Evolutionary conservation across 2,329 filamentous ascomycete species (phyloP).

Genomic region (Trichoderma sp.): DNA sequence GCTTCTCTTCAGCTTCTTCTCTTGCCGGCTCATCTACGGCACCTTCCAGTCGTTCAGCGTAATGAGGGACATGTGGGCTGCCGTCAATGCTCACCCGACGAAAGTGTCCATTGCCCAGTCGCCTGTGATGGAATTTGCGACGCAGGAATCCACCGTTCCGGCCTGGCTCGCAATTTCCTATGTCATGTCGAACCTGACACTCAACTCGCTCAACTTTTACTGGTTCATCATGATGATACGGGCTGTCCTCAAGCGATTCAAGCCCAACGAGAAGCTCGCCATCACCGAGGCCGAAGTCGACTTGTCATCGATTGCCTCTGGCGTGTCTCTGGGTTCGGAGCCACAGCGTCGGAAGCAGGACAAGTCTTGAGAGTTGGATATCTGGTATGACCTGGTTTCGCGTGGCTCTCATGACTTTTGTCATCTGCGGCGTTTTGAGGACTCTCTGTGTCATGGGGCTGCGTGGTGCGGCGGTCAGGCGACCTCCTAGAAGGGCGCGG

Average conservation of each 20-base stretch:
- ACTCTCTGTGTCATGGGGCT: not conserved
- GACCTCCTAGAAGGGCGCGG: slow-evolving; percentile 6
- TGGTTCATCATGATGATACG: slow-evolving; percentile 89
- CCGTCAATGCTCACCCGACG: slow-evolving; percentile 46
- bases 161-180: slow-evolving; percentile 71
- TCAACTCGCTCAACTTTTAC: slow-evolving; percentile 78
- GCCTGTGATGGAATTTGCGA: slow-evolving; percentile 49
- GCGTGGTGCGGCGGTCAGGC: slow-evolving; percentile 6
- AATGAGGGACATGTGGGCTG: slow-evolving; percentile 69
- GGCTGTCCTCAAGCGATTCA: slow-evolving; percentile 75
- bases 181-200: slow-evolving; percentile 67
- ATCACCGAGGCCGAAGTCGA: slow-evolving; percentile 38
- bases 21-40: slow-evolving; percentile 75
- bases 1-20: slow-evolving; percentile 74
- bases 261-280: slow-evolving; percentile 45
- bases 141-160: slow-evolving; percentile 57
- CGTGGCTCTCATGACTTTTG: slow-evolving; percentile 8
- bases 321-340: slow-evolving; percentile 30
- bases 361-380: slow-evolving; percentile 9
- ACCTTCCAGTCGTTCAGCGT: slow-evolving; percentile 70
- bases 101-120: slow-evolving; percentile 31
- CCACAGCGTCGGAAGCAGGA: slow-evolving; percentile 39
- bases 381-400: not conserved
- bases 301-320: slow-evolving; percentile 38
- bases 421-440: slow-evolving; percentile 9